Evolutionary conservation across 805 yeast species (phyloP), one percentile per base, ranked within the genome.

Genomic region (Cyberlindnera galapagoensis): DNA sequence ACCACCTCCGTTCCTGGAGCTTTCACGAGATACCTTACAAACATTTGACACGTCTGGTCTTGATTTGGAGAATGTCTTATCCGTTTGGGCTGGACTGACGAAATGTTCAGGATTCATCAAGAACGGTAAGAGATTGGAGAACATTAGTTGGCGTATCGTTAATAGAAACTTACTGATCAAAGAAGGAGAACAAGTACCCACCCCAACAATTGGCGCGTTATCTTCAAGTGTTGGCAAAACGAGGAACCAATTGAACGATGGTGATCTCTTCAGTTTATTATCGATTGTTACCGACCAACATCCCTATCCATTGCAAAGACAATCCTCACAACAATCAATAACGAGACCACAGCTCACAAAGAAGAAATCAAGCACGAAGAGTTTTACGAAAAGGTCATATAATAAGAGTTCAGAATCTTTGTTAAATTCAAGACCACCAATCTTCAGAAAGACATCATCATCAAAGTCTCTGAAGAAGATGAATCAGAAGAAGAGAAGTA

Each of bases 71-170:
- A 60, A 59, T 30, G 60, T 64, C 4, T 42, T 65, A 18, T 56
- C 63, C 3, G 56, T 65, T 16, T 63, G 69, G 66, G 60, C 67
- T 8, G 65, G 67, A 2, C 36, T 52, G 11, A 52, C 54, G 1
- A 52, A 47, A 30, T 52, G 56, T 24, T 52, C 57, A 7, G 47
- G 43, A 12, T 50, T 46, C 36, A 46, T 52, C 21, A 46, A 49
- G 31, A 45, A 47, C 32, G 57, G 57, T 9, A 51, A 48, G 35
- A 36, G 57, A 16, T 31, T 52, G 16, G 57, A 52, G 35, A 52
- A 52, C 33, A 51, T 52, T 34, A 51, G 56, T 38, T 52, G 57
- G 57, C 46, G 57, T 35, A 52, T 52, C 12, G 57, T 52, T 23
- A 52, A 52, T 29, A 43, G 55, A 37, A 50, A 47, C 24, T 34